phyloP scores from a whole-genome alignment of 306 rosid species.

The Ziziphus jujuba region DNA sequence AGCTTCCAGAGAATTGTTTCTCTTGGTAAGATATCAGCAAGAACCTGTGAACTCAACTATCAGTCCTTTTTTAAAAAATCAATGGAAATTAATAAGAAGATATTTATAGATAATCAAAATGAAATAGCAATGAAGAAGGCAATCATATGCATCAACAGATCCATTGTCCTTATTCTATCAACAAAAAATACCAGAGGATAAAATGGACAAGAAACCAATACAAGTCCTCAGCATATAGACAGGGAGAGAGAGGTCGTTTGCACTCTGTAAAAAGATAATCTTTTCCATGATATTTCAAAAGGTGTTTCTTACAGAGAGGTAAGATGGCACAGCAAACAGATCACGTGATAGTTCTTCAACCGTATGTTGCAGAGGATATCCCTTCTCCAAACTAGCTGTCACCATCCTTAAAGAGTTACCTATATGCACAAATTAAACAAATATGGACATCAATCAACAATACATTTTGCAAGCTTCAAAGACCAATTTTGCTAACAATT shows the following conservation, averaged over 20 bases:
- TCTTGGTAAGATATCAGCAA: constrained; percentile 68
- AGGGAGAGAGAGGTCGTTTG: background rate
- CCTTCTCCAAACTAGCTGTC: constrained; percentile 48
- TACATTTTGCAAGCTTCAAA: background rate
- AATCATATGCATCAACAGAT: background rate
- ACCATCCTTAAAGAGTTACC: constrained; percentile 51
- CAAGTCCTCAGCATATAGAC: too few species aligned
- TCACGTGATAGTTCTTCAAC: constrained; percentile 56
- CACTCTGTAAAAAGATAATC: background rate
- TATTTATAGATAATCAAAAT: background rate
- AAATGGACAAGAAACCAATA: too few species aligned
- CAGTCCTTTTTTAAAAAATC: constrained; percentile 26
- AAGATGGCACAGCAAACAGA: constrained; percentile 47
- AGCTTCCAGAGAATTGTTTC: constrained; percentile 84
- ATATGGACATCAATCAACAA: constrained; percentile 25
- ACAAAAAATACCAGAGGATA: too few species aligned
- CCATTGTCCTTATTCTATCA: too few species aligned
- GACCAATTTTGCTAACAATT: too few species aligned
- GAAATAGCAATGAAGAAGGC: constrained; percentile 3
- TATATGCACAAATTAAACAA: constrained; percentile 26
- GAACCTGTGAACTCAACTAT: constrained; percentile 57
- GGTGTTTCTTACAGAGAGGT: constrained; percentile 68
- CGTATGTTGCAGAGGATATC: constrained; percentile 51
- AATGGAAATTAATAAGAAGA: constrained; percentile 28
- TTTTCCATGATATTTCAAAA: background rate